Evolutionary conservation across 129 eudicot genomes (phyloP).

Genomic region (Pseudognaphalium luteoalbum): DNA sequence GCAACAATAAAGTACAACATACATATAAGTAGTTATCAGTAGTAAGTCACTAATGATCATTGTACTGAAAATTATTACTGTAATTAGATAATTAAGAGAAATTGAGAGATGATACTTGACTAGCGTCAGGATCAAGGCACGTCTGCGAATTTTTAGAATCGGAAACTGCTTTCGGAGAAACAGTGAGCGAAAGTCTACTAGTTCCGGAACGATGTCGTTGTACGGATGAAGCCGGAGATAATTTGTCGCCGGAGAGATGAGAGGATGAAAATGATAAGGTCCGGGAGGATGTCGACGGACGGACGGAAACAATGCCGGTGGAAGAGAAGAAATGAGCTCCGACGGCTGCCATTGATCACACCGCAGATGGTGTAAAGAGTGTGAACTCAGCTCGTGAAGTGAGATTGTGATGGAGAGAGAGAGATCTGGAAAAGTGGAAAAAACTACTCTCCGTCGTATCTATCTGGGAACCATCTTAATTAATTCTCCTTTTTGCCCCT

Average conservation of each 20-base stretch:
- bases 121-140: slow-evolving; percentile 97
- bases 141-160: slow-evolving; percentile 95
- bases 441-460: slow-evolving; percentile 34
- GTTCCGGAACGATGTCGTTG: slow-evolving; percentile 36
- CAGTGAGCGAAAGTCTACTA: slow-evolving; percentile 36
- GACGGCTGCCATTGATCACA: slow-evolving; percentile 6
- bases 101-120: slow-evolving; percentile 49
- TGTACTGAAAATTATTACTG: no score
- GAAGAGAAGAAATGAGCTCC: slow-evolving; percentile 29
- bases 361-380: slow-evolving; percentile 22
- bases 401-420: slow-evolving; percentile 25
- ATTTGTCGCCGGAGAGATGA: slow-evolving; percentile 40
- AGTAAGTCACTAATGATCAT: no score
- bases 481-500: slow-evolving; percentile 25
- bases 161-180: slow-evolving; percentile 81
- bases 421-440: slow-evolving; percentile 25
- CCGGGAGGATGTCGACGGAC: slow-evolving; percentile 29
- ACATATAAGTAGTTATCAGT: neutral
- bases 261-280: slow-evolving; percentile 59
- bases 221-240: slow-evolving; percentile 19
- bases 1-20: slow-evolving; percentile 1
- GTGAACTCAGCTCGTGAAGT: slow-evolving; percentile 38
- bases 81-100: neutral
- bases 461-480: neutral
- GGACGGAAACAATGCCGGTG: slow-evolving; percentile 21